A percentile compares a stretch with the other conserved stretches of the same genome.
Conservation (phyloP, 83 land plant genomes). For the Thuja plicata region DNA sequence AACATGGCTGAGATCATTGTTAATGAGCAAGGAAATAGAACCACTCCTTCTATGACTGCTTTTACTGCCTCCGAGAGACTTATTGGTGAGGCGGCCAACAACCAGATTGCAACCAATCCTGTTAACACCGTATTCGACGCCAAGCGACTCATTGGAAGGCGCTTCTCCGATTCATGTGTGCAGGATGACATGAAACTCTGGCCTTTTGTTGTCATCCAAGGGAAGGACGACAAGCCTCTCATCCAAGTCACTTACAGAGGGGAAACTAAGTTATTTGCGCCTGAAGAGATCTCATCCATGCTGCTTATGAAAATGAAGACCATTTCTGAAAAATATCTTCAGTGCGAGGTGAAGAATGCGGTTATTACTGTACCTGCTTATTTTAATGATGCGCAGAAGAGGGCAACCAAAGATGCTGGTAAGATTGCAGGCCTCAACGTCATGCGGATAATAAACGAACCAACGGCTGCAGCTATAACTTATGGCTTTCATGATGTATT, state of each 20-base stretch:
- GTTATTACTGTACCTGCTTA: neutral
- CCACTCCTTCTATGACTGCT: neutral
- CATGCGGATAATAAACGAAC: slow-evolving; percentile 59
- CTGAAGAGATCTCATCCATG: slow-evolving; percentile 18
- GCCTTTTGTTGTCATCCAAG: slow-evolving; percentile 29
- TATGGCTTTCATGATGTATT: slow-evolving; percentile 51
- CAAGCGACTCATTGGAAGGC: slow-evolving; percentile 1
- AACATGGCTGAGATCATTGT: neutral
- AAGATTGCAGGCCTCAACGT: slow-evolving; percentile 52
- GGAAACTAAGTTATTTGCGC: slow-evolving; percentile 21
- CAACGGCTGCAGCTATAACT: slow-evolving; percentile 57
- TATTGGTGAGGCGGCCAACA: neutral
- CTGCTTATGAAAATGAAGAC: neutral
- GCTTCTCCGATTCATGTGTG: neutral
- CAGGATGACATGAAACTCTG: slow-evolving; percentile 13
- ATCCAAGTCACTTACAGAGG: slow-evolving; percentile 20
- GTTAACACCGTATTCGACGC: neutral
- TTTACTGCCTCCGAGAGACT: neutral
- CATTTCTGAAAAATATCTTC: neutral
- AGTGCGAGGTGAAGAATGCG: neutral
- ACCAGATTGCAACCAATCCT: neutral
- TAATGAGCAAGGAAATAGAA: neutral
- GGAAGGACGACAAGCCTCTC: slow-evolving; percentile 29
- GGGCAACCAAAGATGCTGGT: slow-evolving; percentile 43
- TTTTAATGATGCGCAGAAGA: neutral